phyloP scores from a whole-genome alignment of 441 rosid species.

The Erodium chrysanthum region DNA sequence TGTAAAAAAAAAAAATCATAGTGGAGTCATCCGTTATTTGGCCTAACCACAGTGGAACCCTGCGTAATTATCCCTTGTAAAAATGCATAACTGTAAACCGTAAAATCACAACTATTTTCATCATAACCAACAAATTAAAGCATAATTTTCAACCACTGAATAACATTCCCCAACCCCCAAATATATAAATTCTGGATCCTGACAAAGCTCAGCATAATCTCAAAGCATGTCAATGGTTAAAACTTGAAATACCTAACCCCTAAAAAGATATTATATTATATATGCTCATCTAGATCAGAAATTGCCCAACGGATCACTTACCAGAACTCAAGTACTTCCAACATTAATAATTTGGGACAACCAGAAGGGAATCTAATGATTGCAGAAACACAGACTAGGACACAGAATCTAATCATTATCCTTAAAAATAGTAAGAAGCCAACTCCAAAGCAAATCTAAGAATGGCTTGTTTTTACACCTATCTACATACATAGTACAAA shows the following conservation, averaged over 20 bases:
- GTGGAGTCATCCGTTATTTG: too few species aligned
- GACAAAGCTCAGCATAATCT: background rate
- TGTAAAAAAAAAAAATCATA: too few species aligned
- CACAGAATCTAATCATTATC: background rate
- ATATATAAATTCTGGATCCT: background rate
- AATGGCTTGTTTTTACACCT: background rate
- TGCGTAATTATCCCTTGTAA: too few species aligned
- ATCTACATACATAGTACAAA: background rate
- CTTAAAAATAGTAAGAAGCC: background rate
- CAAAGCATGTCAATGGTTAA: background rate
- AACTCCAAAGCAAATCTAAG: background rate
- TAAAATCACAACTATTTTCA: too few species aligned
- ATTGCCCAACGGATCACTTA: background rate
- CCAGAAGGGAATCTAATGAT: constrained; percentile 12
- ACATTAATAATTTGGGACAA: background rate
- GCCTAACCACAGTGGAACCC: too few species aligned
- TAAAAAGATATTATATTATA: background rate
- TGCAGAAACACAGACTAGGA: background rate
- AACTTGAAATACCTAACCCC: background rate
- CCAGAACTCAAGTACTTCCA: background rate
- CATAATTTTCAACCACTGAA: constrained; percentile 11
- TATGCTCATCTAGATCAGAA: constrained; percentile 3
- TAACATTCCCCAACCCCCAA: background rate
- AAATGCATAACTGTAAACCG: too few species aligned
- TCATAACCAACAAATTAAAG: background rate